These are phyloP conservation scores for Colletotrichum brevisporum DNA, from an alignment of 2,329 filamentous ascomycete species.

Conservation along the genomic window DNA sequence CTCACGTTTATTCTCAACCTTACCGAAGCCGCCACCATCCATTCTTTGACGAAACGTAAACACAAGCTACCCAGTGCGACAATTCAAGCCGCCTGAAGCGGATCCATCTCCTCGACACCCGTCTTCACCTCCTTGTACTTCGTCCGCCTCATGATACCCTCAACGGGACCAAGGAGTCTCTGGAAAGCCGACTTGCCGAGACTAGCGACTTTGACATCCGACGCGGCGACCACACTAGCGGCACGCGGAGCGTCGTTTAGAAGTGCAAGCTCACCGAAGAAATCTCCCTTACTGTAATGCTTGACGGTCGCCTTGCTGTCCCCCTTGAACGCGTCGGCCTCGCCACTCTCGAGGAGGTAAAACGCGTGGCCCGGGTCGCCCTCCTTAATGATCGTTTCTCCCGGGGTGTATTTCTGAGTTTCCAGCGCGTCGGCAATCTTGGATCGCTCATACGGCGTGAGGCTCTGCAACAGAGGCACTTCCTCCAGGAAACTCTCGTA, in stretches of 20 bases:
- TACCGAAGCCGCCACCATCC: conserved; percentile 31
- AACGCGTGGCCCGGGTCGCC: conserved; percentile 94
- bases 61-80: neutral
- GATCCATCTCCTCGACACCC: conserved; percentile 77
- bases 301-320: conserved; percentile 80
- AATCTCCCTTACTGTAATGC: conserved; percentile 91
- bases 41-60: conserved; percentile 34
- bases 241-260: conserved; percentile 94
- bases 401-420: conserved; percentile 85
- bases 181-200: conserved; percentile 96
- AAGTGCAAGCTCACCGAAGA: conserved; percentile 95
- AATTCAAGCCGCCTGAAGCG: conserved; percentile 63
- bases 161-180: conserved; percentile 90
- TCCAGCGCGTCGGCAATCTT: conserved; percentile 98
- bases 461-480: conserved; percentile 84
- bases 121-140: conserved; percentile 72
- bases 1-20: conserved; percentile 30
- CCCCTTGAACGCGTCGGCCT: conserved; percentile 89
- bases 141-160: conserved; percentile 92
- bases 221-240: conserved; percentile 86
- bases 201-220: conserved; percentile 92
- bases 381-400: conserved; percentile 88
- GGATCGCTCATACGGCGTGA: conserved; percentile 93
- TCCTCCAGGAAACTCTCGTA: conserved; percentile 98
- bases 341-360: conserved; percentile 89